Conservation (phyloP, 345 rosid genomes). For the Laguncularia racemosa region DNA sequence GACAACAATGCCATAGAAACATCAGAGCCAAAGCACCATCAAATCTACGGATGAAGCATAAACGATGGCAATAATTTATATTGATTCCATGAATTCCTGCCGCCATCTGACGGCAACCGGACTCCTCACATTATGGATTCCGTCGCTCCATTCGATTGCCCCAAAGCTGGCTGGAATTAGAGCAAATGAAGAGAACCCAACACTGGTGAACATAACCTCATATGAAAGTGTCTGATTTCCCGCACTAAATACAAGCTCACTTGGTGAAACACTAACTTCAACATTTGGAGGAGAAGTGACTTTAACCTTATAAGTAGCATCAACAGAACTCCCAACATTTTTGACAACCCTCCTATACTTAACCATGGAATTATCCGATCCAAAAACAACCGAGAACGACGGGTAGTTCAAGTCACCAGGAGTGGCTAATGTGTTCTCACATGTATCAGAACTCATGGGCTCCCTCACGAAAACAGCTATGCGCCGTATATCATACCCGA, state of each 20-base stretch:
- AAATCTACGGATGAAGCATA: neutral
- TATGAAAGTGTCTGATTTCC: slow-evolving; percentile 38
- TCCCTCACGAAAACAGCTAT: slow-evolving; percentile 54
- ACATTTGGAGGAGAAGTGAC: slow-evolving; percentile 53
- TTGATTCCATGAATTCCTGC: slow-evolving; percentile 35
- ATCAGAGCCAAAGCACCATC: neutral
- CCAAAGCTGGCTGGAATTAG: slow-evolving; percentile 38
- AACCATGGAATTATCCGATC: slow-evolving; percentile 23
- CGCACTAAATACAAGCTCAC: slow-evolving; percentile 51
- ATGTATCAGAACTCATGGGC: slow-evolving; percentile 27
- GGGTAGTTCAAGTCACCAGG: slow-evolving; percentile 74
- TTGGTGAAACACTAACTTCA: slow-evolving; percentile 48
- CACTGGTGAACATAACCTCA: slow-evolving; percentile 54
- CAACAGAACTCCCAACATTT: slow-evolving; percentile 52
- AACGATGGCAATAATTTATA: slow-evolving; percentile 11
- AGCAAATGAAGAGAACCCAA: slow-evolving; percentile 22
- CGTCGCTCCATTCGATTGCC: slow-evolving; percentile 75
- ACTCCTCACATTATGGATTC: slow-evolving; percentile 62
- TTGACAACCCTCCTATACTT: slow-evolving; percentile 51
- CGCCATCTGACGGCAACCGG: slow-evolving; percentile 61
- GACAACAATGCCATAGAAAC: too few relatives aligned
- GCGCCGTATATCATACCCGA: slow-evolving; percentile 47
- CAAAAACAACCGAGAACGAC: slow-evolving; percentile 55
- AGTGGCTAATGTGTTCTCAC: slow-evolving; percentile 24
- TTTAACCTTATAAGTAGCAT: slow-evolving; percentile 50